Percentiles rank a stretch among this genome's conserved stretches.
phyloP scores from a whole-genome alignment of 108 stramenopile genomes.

The Nannochloropsis salina region DNA sequence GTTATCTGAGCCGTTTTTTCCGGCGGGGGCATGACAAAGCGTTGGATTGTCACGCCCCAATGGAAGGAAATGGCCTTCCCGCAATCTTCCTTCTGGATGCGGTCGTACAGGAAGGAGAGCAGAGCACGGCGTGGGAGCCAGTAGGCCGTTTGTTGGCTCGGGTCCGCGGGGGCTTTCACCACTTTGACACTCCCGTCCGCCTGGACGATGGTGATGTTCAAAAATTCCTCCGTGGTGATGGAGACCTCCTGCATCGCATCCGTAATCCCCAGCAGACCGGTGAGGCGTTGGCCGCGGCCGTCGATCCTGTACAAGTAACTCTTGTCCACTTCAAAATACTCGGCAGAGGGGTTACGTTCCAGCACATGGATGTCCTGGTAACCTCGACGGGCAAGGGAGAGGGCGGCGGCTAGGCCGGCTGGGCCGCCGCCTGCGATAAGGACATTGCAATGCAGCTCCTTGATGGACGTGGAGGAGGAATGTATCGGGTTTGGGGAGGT shows the following conservation, averaged over 20 bases:
- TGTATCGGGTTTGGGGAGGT: background rate
- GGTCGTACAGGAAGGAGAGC: background rate
- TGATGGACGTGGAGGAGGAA: background rate
- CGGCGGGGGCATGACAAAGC: background rate
- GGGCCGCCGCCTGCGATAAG: slow-evolving; percentile 36
- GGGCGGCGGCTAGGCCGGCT: slow-evolving; percentile 34
- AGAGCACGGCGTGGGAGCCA: slow-evolving; percentile 15
- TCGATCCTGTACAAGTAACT: slow-evolving; percentile 33
- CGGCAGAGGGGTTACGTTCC: slow-evolving; percentile 34
- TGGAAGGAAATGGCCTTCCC: background rate
- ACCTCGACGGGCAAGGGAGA: slow-evolving; percentile 33
- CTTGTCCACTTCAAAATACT: slow-evolving; percentile 25
- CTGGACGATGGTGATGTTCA: slow-evolving; percentile 17
- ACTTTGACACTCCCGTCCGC: background rate
- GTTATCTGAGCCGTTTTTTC: background rate
- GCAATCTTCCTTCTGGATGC: background rate
- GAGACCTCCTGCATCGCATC: slow-evolving; percentile 21
- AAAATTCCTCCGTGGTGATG: background rate
- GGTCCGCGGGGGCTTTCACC: background rate
- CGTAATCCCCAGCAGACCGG: slow-evolving; percentile 25
- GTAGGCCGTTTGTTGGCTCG: background rate
- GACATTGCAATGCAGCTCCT: background rate
- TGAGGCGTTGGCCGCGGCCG: slow-evolving; percentile 26
- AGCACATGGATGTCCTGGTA: slow-evolving; percentile 30
- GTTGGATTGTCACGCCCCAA: background rate